Evolutionary conservation across 805 yeast genomes (phyloP).

Genomic region (Teunomyces tritomae): DNA sequence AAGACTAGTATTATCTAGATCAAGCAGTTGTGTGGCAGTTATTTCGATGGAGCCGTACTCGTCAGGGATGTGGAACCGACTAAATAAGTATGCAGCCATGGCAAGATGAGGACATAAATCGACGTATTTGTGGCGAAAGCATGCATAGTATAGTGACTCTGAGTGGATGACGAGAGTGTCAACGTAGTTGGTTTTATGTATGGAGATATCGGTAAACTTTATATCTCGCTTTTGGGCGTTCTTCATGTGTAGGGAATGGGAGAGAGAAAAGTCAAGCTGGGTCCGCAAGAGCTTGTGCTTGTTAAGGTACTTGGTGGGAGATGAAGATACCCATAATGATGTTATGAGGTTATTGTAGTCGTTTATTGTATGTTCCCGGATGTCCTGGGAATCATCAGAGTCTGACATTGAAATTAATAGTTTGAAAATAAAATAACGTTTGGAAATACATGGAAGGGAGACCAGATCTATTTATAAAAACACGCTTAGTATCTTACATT

Average conservation of each 20-base stretch:
- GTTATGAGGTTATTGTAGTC: slow-evolving; percentile 19
- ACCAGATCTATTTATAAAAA: slow-evolving; percentile 6
- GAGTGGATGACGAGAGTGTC: slow-evolving; percentile 6
- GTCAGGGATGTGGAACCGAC: slow-evolving; percentile 28
- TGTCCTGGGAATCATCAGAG: slow-evolving; percentile 15
- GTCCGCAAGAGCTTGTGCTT: slow-evolving; percentile 23
- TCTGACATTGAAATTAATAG: slow-evolving; percentile 12
- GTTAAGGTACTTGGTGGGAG: slow-evolving; percentile 12
- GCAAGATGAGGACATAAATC: slow-evolving; percentile 28
- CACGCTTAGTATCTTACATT: not conserved
- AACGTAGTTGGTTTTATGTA: not conserved
- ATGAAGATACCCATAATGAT: slow-evolving; percentile 15
- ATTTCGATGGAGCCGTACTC: slow-evolving; percentile 20
- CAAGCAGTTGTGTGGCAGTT: not conserved
- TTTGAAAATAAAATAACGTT: not conserved
- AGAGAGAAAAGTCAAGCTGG: slow-evolving; percentile 22
- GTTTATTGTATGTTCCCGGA: slow-evolving; percentile 12
- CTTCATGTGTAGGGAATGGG: slow-evolving; percentile 18
- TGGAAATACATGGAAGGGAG: not conserved
- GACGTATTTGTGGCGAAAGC: slow-evolving; percentile 21
- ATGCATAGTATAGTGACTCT: slow-evolving; percentile 14
- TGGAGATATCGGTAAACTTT: slow-evolving; percentile 17
- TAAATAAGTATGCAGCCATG: slow-evolving; percentile 26
- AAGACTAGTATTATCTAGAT: slow-evolving; percentile 16
- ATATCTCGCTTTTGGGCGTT: slow-evolving; percentile 25